phyloP scores from a whole-genome alignment of 1,139 yeast species.

The Chernovozyma aurita region DNA sequence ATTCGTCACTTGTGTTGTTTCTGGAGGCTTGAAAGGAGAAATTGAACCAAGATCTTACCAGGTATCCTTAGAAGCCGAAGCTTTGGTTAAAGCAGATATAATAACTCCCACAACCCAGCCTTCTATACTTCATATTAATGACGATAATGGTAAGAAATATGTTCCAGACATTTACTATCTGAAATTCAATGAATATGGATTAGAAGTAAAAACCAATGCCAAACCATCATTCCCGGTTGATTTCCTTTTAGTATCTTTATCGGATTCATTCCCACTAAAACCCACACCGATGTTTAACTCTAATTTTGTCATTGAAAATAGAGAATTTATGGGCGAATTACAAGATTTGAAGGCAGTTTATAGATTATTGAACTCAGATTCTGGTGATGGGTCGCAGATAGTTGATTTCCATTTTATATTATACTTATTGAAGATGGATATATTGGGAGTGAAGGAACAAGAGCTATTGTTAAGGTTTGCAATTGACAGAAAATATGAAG shows the following conservation, averaged over 20 bases:
- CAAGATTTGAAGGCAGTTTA: conserved; percentile 53
- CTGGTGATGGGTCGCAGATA: conserved; percentile 36
- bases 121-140: conserved; percentile 76
- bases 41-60: conserved; percentile 91
- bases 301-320: conserved; percentile 70
- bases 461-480: conserved; percentile 41
- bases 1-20: conserved; percentile 87
- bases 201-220: conserved; percentile 84
- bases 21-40: conserved; percentile 82
- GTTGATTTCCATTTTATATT: conserved; percentile 72
- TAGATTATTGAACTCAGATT: conserved; percentile 41
- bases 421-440: conserved; percentile 50
- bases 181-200: conserved; percentile 81
- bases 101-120: conserved; percentile 90
- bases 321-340: conserved; percentile 68
- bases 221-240: conserved; percentile 97
- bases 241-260: conserved; percentile 77
- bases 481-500: conserved; percentile 31
- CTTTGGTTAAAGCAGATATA: conserved; percentile 79
- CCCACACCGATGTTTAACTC: conserved; percentile 47
- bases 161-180: conserved; percentile 93
- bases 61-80: conserved; percentile 84
- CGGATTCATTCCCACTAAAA: conserved; percentile 85
- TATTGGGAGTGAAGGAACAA: conserved; percentile 51
- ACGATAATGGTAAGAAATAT: conserved; percentile 64